Evolutionary conservation across 2,329 filamentous ascomycete species (phyloP), one percentile per base, ranked within the genome.

Genomic region (Ustulina deusta): DNA sequence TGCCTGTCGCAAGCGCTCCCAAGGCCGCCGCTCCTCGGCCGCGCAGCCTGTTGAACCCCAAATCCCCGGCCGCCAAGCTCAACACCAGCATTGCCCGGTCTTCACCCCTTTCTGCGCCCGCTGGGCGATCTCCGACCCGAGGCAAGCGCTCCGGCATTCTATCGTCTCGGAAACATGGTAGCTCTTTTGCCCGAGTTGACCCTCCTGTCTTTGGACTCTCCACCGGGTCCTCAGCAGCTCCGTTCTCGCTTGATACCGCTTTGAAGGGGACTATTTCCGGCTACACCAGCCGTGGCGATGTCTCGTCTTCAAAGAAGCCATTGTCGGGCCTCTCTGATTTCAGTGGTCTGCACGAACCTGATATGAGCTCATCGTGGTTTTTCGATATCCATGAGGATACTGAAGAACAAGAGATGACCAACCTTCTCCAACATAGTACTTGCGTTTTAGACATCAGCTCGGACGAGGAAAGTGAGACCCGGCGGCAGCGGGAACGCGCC

Each of bases 351-450:
- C 70, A 80, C 48, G 82, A 83, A 67, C 76, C 83, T 25, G 83
- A 86, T 61, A 79, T 85, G 74, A 87, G 91, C 76, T 85, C 88
- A 38, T 86, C 86, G 65, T 97, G 94, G 94, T 91, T 91, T 83
- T 98, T 99, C 77, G 92, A 95, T 66, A 98, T 99, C 75, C 91
- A 97, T 78, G 93, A 97, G 78, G 95, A 99, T 79, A 93, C 93
- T 0, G 88, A 91, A 7, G 93, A 97, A 78, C 92, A 97, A 77
- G 91, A 97, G 77, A 92, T 96, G 80, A 93, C 94, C 74, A 97
- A 97, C 75, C 83, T 97, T 44, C 93, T 98, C 82, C 93, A 97
- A 80, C 95, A 97, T 82, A 91, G 91, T 63, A 95, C 95, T 7
- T 91, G 91, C 71, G 90, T 91, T 0, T 86, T 98, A 3, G 95